Conservation (phyloP, 768 basidiomycete genomes). For the Boletus tomentosulus region DNA sequence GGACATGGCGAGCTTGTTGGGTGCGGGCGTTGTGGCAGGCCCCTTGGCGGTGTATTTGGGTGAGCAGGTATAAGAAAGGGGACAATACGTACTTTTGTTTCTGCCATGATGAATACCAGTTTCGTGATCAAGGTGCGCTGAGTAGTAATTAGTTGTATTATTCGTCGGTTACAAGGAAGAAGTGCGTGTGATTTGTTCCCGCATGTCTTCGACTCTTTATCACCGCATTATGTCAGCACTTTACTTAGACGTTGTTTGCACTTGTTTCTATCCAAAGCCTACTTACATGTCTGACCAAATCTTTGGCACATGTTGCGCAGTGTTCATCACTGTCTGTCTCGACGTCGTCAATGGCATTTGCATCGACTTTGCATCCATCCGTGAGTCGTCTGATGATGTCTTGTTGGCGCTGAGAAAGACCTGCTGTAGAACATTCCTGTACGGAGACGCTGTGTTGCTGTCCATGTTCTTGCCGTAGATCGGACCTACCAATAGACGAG, state of each 20-base stretch:
- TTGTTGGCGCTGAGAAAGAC: neutral
- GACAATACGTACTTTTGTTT: slow-evolving; percentile 11
- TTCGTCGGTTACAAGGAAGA: neutral
- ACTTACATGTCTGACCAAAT: slow-evolving; percentile 17
- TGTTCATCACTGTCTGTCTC: slow-evolving; percentile 15
- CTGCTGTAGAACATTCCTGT: slow-evolving; percentile 16
- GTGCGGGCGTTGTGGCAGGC: slow-evolving; percentile 25
- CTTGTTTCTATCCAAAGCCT: neutral
- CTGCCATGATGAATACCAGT: slow-evolving; percentile 15
- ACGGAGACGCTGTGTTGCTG: slow-evolving; percentile 26
- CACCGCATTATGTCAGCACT: slow-evolving; percentile 16
- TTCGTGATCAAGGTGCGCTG: neutral
- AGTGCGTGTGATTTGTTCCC: slow-evolving; percentile 3
- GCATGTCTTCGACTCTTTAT: neutral
- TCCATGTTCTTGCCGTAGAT: slow-evolving; percentile 6
- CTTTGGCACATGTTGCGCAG: slow-evolving; percentile 19
- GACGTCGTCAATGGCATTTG: slow-evolving; percentile 23
- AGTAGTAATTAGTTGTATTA: neutral
- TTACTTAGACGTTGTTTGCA: too few relatives aligned
- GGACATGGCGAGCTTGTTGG: slow-evolving; percentile 76
- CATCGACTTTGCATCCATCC: slow-evolving; percentile 18
- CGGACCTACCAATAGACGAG: slow-evolving; percentile 2
- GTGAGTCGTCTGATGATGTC: slow-evolving; percentile 9
- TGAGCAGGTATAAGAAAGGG: neutral
- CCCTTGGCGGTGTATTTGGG: slow-evolving; percentile 8